phyloP scores from a whole-genome alignment of 2,329 filamentous ascomycete genomes.

The Fusarium sp. region DNA sequence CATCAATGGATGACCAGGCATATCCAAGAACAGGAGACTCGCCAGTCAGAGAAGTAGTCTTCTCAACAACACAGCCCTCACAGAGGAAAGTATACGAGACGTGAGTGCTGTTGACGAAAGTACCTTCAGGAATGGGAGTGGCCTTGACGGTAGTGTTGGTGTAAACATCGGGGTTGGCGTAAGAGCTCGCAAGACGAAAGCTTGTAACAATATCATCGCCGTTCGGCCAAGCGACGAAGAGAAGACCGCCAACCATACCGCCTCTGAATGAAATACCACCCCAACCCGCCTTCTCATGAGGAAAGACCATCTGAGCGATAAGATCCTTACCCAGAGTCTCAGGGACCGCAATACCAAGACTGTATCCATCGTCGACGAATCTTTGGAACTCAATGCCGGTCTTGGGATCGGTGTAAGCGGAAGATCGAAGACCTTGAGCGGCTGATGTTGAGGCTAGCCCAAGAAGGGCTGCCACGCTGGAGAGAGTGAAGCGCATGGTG shows the following conservation, averaged over 20 bases:
- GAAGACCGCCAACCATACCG: slow-evolving; percentile 60
- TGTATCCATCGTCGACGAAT: slow-evolving; percentile 55
- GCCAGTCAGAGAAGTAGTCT: slow-evolving; percentile 49
- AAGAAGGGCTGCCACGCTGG: slow-evolving; percentile 33
- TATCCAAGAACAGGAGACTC: slow-evolving; percentile 54
- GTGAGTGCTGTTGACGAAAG: slow-evolving; percentile 65
- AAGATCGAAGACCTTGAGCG: slow-evolving; percentile 36
- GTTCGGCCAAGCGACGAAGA: slow-evolving; percentile 64
- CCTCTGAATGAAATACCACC: slow-evolving; percentile 61
- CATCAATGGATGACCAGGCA: slow-evolving; percentile 54
- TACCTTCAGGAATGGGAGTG: slow-evolving; percentile 63
- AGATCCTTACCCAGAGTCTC: slow-evolving; percentile 63
- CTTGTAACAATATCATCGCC: slow-evolving; percentile 54
- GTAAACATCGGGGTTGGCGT: slow-evolving; percentile 61
- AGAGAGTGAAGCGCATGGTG: slow-evolving; percentile 37
- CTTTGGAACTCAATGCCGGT: slow-evolving; percentile 61
- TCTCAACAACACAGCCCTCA: slow-evolving; percentile 55
- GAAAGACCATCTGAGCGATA: slow-evolving; percentile 65
- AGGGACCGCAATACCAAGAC: slow-evolving; percentile 64
- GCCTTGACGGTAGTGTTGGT: slow-evolving; percentile 54
- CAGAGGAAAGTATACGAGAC: slow-evolving; percentile 68
- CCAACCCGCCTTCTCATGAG: slow-evolving; percentile 57
- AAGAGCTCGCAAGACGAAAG: slow-evolving; percentile 53
- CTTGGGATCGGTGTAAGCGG: slow-evolving; percentile 56
- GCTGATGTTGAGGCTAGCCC: slow-evolving; percentile 37